Percentiles rank a stretch among this genome's conserved stretches.
Evolutionary conservation across 2,329 filamentous ascomycete genomes (phyloP).

Genomic region (Scedosporium minutisporum): DNA sequence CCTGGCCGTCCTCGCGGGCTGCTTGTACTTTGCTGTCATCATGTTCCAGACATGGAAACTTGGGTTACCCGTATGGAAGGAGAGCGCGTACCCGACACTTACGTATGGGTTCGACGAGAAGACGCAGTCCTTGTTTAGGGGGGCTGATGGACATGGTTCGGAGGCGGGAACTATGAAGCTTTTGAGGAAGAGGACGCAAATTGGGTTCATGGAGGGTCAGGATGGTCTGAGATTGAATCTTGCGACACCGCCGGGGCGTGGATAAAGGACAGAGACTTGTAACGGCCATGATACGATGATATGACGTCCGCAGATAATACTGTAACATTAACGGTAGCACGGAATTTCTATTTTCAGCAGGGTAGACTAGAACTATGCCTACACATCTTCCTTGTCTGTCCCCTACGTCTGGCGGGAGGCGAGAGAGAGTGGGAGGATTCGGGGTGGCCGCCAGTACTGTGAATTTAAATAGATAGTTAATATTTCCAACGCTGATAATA

Average conservation of each 20-base stretch:
- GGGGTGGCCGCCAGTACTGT: too few relatives aligned
- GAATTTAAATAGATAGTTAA: too few relatives aligned
- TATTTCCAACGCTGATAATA: too few relatives aligned
- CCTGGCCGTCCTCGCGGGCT: neutral
- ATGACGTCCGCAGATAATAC: too few relatives aligned
- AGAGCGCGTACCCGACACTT: neutral
- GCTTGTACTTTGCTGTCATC: neutral
- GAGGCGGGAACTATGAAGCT: neutral
- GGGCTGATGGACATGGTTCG: neutral
- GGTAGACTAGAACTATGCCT: too few relatives aligned
- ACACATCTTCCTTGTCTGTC: too few relatives aligned
- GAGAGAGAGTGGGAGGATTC: too few relatives aligned
- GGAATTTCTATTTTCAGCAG: too few relatives aligned
- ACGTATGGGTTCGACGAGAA: slow-evolving; percentile 2
- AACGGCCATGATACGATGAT: too few relatives aligned
- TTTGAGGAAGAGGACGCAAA: neutral
- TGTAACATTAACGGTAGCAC: too few relatives aligned
- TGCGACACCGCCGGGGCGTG: neutral
- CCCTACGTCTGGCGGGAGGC: too few relatives aligned
- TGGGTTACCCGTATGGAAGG: slow-evolving; percentile 1
- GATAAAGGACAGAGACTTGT: too few relatives aligned
- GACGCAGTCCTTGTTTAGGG: neutral
- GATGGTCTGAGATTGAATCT: neutral
- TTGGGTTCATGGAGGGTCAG: neutral
- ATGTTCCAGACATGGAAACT: neutral